Evolutionary conservation across 176 grass and related monocot species (phyloP), one percentile per base, ranked within the genome.

Genomic region (Paspalum vaginatum): DNA sequence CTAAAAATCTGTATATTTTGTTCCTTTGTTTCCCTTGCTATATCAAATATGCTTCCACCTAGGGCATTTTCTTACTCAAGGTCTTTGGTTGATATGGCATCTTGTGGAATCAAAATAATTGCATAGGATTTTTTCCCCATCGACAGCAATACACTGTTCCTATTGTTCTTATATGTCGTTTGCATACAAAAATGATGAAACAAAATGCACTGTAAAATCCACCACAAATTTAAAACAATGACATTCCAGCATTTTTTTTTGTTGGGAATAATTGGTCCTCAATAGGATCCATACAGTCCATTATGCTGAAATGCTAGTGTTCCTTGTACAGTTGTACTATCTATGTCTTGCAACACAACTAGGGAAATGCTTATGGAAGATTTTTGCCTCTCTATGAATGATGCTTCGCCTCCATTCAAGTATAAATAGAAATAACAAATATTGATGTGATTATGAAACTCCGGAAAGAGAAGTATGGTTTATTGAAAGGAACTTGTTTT

Each of bases 401-500:
- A 8, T 63, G 24, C 38, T 62, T 63, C 60, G 8, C 24, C 25
- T 62, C 26, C 27, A 61, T 12, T 61, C 22, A 61, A 61, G 26
- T 61, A 27, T 61, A 61, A 48, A 61, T 14, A 27, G 13, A 11
- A 61, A 61, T 14, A 27, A 26, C 10, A 61, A 61, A 61, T 61
- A 14, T 61, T 14, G 7, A 27, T 61, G 11, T 11, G 26, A 27
- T 27, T 22, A 61, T 61, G 24, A 61, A 58, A 78, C 45, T 27
- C 46, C 50, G 70, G 65, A 72, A 65, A 84, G 32, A 18, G n/a
- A 65, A 78, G 71, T 72, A 78, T 54, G 24, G 14, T 65, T 71
- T 81, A 75, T 38, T 85, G 42, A 87, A 60, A 67, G 44, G 7
- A 81, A 43, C 9, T 83, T 74, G 18, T 72, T 39, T 88, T 87